A percentile compares a stretch with the other conserved stretches of the same genome.
phyloP scores from a whole-genome alignment of 2,329 filamentous ascomycete species.

The Monilinia aucupariae region DNA sequence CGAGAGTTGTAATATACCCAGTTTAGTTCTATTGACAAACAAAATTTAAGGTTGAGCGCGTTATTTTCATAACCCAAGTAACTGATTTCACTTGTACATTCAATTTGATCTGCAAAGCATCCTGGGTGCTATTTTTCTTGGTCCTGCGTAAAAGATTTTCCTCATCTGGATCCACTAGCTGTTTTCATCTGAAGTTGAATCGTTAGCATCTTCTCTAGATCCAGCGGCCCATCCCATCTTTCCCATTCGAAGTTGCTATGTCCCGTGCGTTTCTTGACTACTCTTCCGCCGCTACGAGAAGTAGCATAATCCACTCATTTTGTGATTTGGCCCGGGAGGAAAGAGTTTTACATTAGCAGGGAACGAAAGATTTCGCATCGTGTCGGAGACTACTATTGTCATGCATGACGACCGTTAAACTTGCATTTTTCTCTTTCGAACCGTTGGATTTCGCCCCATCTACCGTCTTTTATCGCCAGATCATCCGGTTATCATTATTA shows the following conservation, averaged over 20 bases:
- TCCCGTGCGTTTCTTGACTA: neutral
- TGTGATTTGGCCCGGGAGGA: neutral
- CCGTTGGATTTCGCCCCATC: too few relatives aligned
- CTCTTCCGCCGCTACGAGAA: neutral
- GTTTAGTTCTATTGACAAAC: too few relatives aligned
- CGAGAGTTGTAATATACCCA: neutral
- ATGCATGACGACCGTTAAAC: too few relatives aligned
- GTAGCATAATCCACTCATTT: neutral
- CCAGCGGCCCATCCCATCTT: neutral
- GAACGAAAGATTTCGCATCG: too few relatives aligned
- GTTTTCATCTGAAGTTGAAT: too few relatives aligned
- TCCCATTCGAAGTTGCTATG: neutral
- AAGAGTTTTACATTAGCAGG: neutral
- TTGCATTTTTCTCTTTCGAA: too few relatives aligned
- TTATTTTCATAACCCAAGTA: neutral
- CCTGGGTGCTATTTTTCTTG: too few relatives aligned
- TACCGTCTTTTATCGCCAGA: too few relatives aligned
- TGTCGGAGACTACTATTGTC: neutral
- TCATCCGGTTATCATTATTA: too few relatives aligned
- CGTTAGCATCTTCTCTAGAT: neutral
- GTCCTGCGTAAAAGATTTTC: too few relatives aligned
- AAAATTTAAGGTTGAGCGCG: neutral
- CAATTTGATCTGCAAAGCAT: neutral
- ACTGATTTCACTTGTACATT: neutral
- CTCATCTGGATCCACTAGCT: too few relatives aligned